Evolutionary conservation across 169 alveolate species (phyloP).

Genomic region (Plasmodium inui): DNA sequence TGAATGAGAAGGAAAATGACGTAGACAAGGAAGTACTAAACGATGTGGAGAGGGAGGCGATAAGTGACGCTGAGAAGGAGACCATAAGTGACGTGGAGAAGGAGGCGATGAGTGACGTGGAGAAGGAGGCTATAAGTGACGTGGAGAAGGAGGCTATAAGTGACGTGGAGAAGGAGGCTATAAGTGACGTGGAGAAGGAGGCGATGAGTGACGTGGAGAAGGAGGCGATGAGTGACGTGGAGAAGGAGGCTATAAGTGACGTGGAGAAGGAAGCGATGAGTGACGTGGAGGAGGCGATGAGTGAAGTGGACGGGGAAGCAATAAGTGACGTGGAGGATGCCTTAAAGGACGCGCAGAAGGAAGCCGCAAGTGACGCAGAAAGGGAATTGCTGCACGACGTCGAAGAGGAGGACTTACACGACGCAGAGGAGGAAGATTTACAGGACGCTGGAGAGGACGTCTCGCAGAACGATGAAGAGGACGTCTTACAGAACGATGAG

Average conservation of each 20-base stretch:
- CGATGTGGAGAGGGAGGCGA: background rate
- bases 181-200: background rate
- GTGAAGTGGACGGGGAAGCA: background rate
- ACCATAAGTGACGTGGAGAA: background rate
- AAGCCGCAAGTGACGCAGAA: background rate
- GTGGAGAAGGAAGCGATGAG: too few species aligned
- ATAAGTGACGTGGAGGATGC: background rate
- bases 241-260: too few species aligned
- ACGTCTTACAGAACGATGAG: background rate
- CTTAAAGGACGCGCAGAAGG: background rate
- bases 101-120: background rate
- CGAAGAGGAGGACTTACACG: background rate
- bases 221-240: too few species aligned
- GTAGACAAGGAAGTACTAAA: background rate
- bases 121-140: background rate
- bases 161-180: background rate
- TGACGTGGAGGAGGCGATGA: background rate
- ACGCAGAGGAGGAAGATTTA: background rate
- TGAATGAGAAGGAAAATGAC: constrained; percentile 1
- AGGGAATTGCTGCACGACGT: background rate
- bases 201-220: too few species aligned
- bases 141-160: background rate
- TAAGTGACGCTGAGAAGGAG: background rate
- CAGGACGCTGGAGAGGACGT: background rate
- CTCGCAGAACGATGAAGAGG: background rate